Evolutionary conservation across 139 green algal species (phyloP).

Genomic region (Trebouxia sp.): DNA sequence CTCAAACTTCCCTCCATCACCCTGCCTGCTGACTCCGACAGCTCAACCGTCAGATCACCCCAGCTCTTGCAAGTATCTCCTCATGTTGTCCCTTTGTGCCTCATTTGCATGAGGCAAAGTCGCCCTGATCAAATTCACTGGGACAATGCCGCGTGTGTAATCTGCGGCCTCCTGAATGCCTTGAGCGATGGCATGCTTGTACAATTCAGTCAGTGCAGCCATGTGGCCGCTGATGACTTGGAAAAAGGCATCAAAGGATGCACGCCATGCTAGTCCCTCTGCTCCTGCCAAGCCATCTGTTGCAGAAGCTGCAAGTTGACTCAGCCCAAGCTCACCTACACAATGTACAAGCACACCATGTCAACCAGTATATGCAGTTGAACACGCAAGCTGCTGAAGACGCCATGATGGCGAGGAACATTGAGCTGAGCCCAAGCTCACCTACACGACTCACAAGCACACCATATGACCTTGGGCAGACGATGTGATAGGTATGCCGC

Average conservation of each 20-base stretch:
- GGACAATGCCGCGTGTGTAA: slow-evolving; percentile 35
- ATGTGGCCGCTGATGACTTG: slow-evolving; percentile 43
- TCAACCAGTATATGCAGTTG: too few relatives aligned
- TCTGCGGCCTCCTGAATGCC: slow-evolving; percentile 35
- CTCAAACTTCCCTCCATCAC: too few relatives aligned
- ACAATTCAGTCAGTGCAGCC: slow-evolving; percentile 37
- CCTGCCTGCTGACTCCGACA: too few relatives aligned
- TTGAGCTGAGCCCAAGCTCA: too few relatives aligned
- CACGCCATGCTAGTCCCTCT: slow-evolving; percentile 32
- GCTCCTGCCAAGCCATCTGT: slow-evolving; percentile 4
- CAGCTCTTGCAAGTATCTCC: slow-evolving; percentile 11
- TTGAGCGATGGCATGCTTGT: slow-evolving; percentile 22
- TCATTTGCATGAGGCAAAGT: slow-evolving; percentile 43
- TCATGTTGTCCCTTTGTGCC: slow-evolving; percentile 36
- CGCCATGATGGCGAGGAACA: too few relatives aligned
- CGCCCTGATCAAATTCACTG: slow-evolving; percentile 42
- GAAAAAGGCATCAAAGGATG: slow-evolving; percentile 35
- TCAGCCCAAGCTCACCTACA: slow-evolving; percentile 37
- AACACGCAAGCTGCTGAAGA: too few relatives aligned
- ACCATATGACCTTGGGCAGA: too few relatives aligned
- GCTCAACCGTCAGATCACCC: too few relatives aligned
- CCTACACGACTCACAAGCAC: too few relatives aligned
- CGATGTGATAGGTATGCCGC: too few relatives aligned
- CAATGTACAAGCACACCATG: too few relatives aligned
- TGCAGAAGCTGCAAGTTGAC: not conserved